phyloP scores from a whole-genome alignment of 148 eudicot species.

The Euryodendron excelsum region DNA sequence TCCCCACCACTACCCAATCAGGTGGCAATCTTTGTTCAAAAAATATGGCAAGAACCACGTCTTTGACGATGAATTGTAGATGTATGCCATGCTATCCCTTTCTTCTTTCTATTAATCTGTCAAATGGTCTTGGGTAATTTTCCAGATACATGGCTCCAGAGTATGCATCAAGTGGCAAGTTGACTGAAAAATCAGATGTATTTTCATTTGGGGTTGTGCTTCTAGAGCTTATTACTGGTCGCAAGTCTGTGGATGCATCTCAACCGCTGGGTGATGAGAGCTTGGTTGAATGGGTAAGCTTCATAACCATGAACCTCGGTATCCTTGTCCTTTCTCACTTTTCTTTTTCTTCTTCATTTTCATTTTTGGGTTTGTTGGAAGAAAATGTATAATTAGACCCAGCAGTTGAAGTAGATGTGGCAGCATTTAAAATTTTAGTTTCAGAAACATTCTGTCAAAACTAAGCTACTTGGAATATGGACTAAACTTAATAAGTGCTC shows the following conservation, averaged over 20 bases:
- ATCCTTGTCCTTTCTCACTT: neutral
- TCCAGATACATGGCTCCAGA: conserved; percentile 97
- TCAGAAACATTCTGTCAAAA: no score
- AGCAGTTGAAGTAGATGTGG: neutral
- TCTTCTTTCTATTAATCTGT: conserved; percentile 14
- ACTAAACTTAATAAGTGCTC: neutral
- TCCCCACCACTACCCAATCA: no score
- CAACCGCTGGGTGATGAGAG: conserved; percentile 93
- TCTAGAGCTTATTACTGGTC: conserved; percentile 87
- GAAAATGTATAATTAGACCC: neutral
- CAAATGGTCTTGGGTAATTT: conserved; percentile 10
- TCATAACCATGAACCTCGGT: neutral
- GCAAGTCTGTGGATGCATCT: conserved; percentile 83
- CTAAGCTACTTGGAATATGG: neutral
- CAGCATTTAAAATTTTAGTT: neutral
- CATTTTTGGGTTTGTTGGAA: neutral
- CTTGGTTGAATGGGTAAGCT: conserved; percentile 97
- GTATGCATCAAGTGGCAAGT: conserved; percentile 90
- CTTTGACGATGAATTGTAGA: neutral
- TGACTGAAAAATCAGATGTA: conserved; percentile 95
- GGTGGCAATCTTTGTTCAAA: neutral
- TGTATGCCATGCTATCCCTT: neutral
- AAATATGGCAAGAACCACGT: neutral
- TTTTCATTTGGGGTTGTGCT: conserved; percentile 94
- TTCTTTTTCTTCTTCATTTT: neutral